Conservation (phyloP, 345 rosid species). For the Populus davidiana region DNA sequence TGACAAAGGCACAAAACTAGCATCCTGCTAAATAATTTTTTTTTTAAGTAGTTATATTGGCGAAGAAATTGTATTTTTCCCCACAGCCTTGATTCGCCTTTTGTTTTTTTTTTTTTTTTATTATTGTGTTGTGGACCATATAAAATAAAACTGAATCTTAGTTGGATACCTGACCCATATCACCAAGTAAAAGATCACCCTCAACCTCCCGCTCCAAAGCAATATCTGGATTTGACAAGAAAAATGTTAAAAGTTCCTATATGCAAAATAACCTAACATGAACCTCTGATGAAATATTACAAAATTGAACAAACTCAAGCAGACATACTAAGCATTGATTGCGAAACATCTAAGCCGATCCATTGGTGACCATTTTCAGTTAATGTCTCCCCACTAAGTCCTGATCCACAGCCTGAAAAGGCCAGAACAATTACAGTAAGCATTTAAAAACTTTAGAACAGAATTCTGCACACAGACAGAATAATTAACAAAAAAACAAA, state of each 20-base stretch:
- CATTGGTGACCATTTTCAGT: constrained; percentile 79
- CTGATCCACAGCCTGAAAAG: constrained; percentile 82
- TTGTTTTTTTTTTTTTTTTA: background rate
- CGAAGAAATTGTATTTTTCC: background rate
- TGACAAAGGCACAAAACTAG: background rate
- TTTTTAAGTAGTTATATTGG: no score
- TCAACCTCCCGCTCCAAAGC: constrained; percentile 85
- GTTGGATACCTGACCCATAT: constrained; percentile 87
- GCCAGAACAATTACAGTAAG: background rate
- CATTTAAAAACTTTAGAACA: background rate
- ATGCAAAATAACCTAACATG: background rate
- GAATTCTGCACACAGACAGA: background rate
- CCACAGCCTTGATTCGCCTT: background rate
- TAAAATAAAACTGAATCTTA: background rate
- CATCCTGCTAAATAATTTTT: background rate
- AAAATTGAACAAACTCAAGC: background rate
- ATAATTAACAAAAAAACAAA: no score
- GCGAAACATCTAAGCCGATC: constrained; percentile 89
- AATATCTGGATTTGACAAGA: constrained; percentile 41
- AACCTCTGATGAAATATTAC: background rate
- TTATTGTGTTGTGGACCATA: background rate
- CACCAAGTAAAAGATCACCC: constrained; percentile 87
- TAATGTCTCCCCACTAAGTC: constrained; percentile 86
- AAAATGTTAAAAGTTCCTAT: background rate
- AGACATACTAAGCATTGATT: constrained; percentile 77